Evolutionary conservation across 192 early-diverging fungal genomes (phyloP).

Genomic region (Linnemannia elongata): DNA sequence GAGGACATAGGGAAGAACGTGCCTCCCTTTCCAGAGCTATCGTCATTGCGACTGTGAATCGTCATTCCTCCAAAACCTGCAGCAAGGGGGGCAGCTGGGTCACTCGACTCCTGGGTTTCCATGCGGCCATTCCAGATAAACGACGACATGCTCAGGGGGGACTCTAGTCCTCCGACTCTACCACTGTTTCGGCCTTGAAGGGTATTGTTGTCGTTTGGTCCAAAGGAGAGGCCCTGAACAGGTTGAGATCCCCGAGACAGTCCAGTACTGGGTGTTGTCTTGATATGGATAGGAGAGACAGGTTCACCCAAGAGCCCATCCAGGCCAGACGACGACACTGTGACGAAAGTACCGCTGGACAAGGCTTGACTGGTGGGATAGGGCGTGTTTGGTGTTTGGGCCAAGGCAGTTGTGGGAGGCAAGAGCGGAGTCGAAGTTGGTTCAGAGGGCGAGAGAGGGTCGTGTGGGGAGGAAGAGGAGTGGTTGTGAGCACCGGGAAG

Average conservation of each 20-base stretch:
- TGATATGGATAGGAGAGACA: neutral
- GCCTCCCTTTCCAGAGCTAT: neutral
- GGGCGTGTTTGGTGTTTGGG: conserved; percentile 29
- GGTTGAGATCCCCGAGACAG: neutral
- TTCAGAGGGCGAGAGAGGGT: neutral
- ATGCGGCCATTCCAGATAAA: conserved; percentile 39
- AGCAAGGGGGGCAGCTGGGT: neutral
- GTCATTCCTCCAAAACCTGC: conserved; percentile 3
- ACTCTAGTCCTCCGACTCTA: conserved; percentile 17
- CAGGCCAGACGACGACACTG: conserved; percentile 6
- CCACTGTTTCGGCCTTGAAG: neutral
- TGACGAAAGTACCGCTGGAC: neutral
- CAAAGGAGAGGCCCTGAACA: conserved; percentile 15
- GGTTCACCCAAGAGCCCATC: conserved; percentile 6
- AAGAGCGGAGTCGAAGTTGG: conserved; percentile 5
- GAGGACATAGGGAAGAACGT: conserved; percentile 24
- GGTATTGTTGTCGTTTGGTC: neutral
- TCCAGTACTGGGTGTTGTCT: neutral
- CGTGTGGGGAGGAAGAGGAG: neutral
- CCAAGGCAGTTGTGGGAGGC: neutral
- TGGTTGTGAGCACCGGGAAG: neutral
- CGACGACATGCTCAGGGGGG: conserved; percentile 37
- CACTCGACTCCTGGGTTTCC: neutral
- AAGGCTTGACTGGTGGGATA: conserved; percentile 13
- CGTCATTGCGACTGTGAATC: conserved; percentile 9